Evolutionary conservation across 306 rosid species (phyloP).

Genomic region (Comarum palustre): DNA sequence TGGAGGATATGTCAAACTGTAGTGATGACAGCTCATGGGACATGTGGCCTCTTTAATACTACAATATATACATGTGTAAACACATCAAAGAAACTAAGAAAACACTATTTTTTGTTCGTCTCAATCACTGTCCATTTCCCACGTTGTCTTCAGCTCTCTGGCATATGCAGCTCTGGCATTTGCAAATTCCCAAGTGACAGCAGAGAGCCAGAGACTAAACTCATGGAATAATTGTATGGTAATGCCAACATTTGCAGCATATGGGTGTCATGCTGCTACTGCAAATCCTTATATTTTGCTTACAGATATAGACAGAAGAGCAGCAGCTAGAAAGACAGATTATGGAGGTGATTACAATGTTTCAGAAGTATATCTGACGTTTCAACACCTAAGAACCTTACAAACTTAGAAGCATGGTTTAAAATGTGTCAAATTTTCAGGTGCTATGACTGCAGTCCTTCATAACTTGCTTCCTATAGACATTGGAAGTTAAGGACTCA

Average conservation of each 20-base stretch:
- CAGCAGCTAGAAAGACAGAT: neutral
- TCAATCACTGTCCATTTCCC: neutral
- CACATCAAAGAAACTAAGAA: too few relatives aligned
- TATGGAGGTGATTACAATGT: neutral
- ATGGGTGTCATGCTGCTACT: neutral
- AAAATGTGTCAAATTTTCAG: neutral
- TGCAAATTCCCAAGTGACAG: neutral
- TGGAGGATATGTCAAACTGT: neutral
- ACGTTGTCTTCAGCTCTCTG: neutral
- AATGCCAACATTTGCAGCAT: neutral
- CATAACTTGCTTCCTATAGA: neutral
- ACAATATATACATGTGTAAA: neutral
- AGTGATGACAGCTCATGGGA: neutral
- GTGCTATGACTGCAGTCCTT: neutral
- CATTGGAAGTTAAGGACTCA: neutral
- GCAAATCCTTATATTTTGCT: neutral
- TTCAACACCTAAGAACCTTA: neutral
- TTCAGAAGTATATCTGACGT: neutral
- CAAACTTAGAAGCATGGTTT: neutral
- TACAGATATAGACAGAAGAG: neutral
- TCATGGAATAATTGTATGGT: neutral
- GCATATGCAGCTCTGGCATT: neutral
- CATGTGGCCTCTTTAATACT: constrained; percentile 1
- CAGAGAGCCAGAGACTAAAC: neutral
- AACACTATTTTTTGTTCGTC: neutral